Base-by-base conservation (phyloP, 768 basidiomycete genomes). In the Russula abietina region DNA sequence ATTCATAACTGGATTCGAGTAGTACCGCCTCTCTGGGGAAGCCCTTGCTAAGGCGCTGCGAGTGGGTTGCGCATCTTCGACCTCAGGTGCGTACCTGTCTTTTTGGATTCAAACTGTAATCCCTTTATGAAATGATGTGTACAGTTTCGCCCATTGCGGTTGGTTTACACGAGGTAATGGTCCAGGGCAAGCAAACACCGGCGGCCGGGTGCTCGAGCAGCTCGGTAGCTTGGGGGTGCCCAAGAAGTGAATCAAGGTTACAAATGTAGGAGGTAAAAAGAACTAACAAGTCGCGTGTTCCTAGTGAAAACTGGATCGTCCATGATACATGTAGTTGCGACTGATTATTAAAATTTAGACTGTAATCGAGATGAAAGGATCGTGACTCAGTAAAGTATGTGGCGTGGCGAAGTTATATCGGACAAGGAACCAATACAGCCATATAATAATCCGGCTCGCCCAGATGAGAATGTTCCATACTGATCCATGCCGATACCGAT, bases 181-280 rank as follows among this genome's bases (percentile, higher is more conserved):
- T 96, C 0, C 94, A 96, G 70, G 94, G 94, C 2, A 89, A 89
- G 65, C 93, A 96, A 69, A 77, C 79, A 22, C 80, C 81, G 66
- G 75, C 77, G 2, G n/a, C n/a, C n/a, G n/a, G n/a, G 87, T 93
- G 12, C 76, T 79, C 11, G 87, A 89, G 5, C 81, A 91, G 63
- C 71, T 97, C 45, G 71, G 81, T 3, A 79, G 75, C 26, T 83
- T 81, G 66, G 91, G 93, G 0, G 81, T 95, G 36, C 91, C 92
- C 30, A 89, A 87, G 76, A 80, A 80, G 69, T 95, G 90, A 89
- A 87, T 95, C 57, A 82, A 84, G 70, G 74, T 79, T 1, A 71
- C 70, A 1, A 85, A 83, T 64, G 43, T 76, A 7, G 53, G 5
- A 38, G 24, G 19, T 46, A 48, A 26, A 57, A 57, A 57, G 46